These are phyloP conservation scores for Aschersonia sp. DNA, from an alignment of 2,329 filamentous ascomycete genomes.

Conservation along the genomic window DNA sequence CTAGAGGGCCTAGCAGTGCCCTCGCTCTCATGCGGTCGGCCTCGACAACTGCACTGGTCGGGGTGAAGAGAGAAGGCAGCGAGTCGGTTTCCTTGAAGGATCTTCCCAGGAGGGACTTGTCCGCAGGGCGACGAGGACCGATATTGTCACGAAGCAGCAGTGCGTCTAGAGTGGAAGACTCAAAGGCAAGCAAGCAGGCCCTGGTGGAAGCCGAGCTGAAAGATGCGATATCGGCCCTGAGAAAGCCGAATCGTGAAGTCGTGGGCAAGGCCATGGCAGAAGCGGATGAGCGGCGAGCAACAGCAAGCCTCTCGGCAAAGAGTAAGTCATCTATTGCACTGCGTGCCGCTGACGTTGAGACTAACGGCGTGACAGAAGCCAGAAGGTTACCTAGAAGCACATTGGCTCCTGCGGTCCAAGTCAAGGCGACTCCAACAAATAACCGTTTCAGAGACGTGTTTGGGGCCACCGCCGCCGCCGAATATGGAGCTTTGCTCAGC, in stretches of 20 bases:
- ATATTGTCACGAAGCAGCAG: constrained; percentile 26
- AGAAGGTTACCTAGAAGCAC: constrained; percentile 32
- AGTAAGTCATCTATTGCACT: constrained; percentile 26
- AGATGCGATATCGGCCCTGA: constrained; percentile 58
- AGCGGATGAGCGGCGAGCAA: constrained; percentile 46
- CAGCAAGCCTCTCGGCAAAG: constrained; percentile 25
- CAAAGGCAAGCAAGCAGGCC: constrained; percentile 50
- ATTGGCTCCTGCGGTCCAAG: constrained; percentile 24
- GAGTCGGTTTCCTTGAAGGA: constrained; percentile 39
- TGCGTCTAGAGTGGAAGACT: constrained; percentile 35
- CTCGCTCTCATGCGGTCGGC: constrained; percentile 55
- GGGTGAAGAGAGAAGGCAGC: constrained; percentile 54
- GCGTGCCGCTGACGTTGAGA: neutral
- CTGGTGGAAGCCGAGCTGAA: constrained; percentile 55
- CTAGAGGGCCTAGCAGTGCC: constrained; percentile 39
- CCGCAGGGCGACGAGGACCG: constrained; percentile 24
- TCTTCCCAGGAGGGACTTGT: constrained; percentile 27
- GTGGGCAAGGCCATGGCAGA: constrained; percentile 54
- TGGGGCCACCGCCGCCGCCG: constrained; percentile 1
- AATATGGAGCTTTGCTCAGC: neutral
- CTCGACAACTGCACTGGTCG: constrained; percentile 44
- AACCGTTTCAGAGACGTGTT: constrained; percentile 38
- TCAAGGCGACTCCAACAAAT: constrained; percentile 44
- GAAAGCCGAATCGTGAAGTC: constrained; percentile 60
- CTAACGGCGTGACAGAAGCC: constrained; percentile 22